Evolutionary conservation across 164 flowering plant genomes (phyloP).

Genomic region (Vitis riparia): DNA sequence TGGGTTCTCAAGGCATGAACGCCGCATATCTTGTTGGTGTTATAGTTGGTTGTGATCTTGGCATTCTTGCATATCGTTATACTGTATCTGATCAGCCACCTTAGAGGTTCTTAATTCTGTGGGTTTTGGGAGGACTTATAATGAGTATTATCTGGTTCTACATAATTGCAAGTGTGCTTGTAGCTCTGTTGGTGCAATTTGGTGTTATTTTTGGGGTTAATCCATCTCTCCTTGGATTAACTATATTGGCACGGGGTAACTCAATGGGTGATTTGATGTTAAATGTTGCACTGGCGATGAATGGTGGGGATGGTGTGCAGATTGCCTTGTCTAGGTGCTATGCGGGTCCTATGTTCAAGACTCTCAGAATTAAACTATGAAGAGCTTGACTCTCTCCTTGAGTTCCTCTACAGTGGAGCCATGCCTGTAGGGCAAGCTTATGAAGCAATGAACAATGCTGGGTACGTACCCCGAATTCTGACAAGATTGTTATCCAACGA

Average conservation of each 20-base stretch:
- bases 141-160: constrained; percentile 97
- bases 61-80: constrained; percentile 53
- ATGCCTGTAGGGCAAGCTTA: no score
- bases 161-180: constrained; percentile 92
- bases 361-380: constrained; percentile 25
- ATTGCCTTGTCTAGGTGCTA: constrained; percentile 92
- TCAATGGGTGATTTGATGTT: constrained; percentile 94
- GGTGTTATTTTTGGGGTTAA: constrained; percentile 71
- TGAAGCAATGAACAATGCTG: no score
- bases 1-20: constrained; percentile 26
- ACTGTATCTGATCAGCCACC: constrained; percentile 69
- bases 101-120: constrained; percentile 49
- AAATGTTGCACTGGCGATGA: constrained; percentile 74
- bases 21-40: constrained; percentile 43
- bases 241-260: constrained; percentile 98
- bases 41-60: constrained; percentile 46
- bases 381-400: no score
- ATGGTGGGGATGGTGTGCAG: constrained; percentile 88
- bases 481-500: constrained; percentile 18
- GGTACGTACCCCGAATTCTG: no score
- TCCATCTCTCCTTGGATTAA: constrained; percentile 86
- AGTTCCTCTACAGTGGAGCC: no score
- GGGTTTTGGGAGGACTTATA: constrained; percentile 88
- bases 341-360: constrained; percentile 98
- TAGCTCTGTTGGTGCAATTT: constrained; percentile 70